Evolutionary conservation across 2,329 filamentous ascomycete species (phyloP), one percentile per base, ranked within the genome.

Genomic region (Harringtonia lauricola): DNA sequence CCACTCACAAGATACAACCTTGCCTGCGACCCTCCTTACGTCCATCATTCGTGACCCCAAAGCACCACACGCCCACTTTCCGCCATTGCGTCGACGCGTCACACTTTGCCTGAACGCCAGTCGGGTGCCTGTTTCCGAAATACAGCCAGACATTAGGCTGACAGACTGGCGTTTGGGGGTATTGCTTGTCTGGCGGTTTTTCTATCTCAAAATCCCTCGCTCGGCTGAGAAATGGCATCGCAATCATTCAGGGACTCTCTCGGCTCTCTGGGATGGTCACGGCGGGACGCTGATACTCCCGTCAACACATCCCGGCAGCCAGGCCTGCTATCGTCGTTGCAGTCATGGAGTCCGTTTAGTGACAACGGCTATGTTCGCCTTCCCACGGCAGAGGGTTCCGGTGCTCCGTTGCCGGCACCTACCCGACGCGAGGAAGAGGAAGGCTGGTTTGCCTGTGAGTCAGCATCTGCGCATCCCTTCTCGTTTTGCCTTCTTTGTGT

Each of bases 401-500:
- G 87, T 39, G 88, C 90, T 51, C 88, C 89, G 52, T 68, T 95
- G 40, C 90, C 90, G 42, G 88, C 88, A 48, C 79, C 86, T 49
- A 86, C 64, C 59, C 76, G 89, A 57, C 80, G 89, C 55, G 89
- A 95, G 59, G 92, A 96, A 64, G 90, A 96, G 60, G 92, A 95
- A 66, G 86, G 82, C 51, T 95, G 86, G 80, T 89, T 95, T 77
- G 82, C 85, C 57, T 71, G 92, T 98, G 78, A 90, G 92, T 77
- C 30, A 45, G 9, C 54, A 35, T 33, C 41, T 48, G 45, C 42
- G 49, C 57, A 55, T 49, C 51, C 51, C 50, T 48, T 24, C 44
- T 7, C 15, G 21, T 34, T 30, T 28, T 39, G 4, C 31, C 34
- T 21, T 39, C n/a, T n/a, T n/a, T n/a, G n/a, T n/a, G n/a, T 15